Conservation (phyloP, 352 stramenopile genomes). For the Phytophthora syringae region DNA sequence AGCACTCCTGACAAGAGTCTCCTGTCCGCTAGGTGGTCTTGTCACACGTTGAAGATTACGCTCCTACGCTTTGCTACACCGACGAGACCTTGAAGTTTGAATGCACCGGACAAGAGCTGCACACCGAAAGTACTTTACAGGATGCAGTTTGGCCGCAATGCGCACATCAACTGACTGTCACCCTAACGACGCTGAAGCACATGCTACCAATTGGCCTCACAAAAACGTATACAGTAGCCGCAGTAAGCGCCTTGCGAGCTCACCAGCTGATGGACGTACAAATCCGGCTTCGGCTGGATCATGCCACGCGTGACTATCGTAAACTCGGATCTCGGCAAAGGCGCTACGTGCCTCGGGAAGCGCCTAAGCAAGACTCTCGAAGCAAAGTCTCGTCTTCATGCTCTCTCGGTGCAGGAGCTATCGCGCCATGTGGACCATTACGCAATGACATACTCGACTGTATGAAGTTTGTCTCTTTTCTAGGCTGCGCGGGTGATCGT, state of each 20-base stretch:
- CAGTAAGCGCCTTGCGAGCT: conserved; percentile 9
- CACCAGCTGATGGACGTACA: conserved; percentile 24
- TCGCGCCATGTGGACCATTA: conserved; percentile 18
- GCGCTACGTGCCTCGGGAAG: conserved; percentile 7
- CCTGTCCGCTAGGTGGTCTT: too few relatives aligned
- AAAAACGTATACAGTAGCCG: conserved; percentile 6
- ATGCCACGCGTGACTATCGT: conserved; percentile 13
- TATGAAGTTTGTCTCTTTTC: conserved; percentile 21
- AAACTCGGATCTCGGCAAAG: conserved; percentile 26
- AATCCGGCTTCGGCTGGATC: conserved; percentile 10
- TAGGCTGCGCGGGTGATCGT: conserved; percentile 13
- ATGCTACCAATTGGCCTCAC: neutral
- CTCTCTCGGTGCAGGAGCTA: conserved; percentile 29
- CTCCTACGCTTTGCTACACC: conserved; percentile 3
- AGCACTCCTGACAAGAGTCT: too few relatives aligned
- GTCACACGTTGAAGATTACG: neutral
- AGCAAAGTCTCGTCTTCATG: conserved; percentile 5
- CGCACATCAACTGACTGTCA: neutral
- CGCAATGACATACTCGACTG: conserved; percentile 30
- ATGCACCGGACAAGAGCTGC: neutral
- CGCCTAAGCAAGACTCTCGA: conserved; percentile 2
- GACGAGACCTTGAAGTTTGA: conserved; percentile 27
- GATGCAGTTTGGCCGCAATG: conserved; percentile 1
- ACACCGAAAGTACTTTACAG: conserved; percentile 16
- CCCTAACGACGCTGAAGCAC: neutral